These are phyloP conservation scores for Saraca asoca DNA, from an alignment of 331 rosid species.

Conservation along the genomic window DNA sequence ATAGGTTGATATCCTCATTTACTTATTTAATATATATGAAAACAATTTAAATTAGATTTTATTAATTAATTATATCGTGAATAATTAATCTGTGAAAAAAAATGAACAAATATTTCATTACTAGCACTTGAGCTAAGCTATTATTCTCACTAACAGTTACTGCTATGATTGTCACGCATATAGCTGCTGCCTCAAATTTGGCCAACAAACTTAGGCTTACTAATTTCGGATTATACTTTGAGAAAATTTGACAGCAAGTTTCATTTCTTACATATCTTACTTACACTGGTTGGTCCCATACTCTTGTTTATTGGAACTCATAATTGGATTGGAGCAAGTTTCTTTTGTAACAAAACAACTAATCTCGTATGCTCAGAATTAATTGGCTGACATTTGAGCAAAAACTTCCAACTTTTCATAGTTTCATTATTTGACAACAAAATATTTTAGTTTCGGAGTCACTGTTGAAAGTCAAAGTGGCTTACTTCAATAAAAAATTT, in stretches of 20 bases:
- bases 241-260: neutral
- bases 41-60: too few relatives aligned
- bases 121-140: too few relatives aligned
- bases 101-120: too few relatives aligned
- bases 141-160: too few relatives aligned
- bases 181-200: neutral
- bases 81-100: too few relatives aligned
- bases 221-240: neutral
- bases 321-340: neutral
- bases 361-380: neutral
- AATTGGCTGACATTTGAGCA: neutral
- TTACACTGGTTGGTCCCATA: neutral
- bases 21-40: too few relatives aligned
- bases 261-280: neutral
- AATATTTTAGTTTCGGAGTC: slow-evolving; percentile 9
- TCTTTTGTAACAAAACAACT: neutral
- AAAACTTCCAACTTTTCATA: neutral
- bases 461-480: slow-evolving; percentile 27
- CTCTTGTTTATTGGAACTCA: neutral
- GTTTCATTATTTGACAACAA: slow-evolving; percentile 4
- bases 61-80: too few relatives aligned
- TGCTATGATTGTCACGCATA: too few relatives aligned
- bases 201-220: neutral
- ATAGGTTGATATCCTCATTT: too few relatives aligned
- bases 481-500: slow-evolving; percentile 2